Evolutionary conservation across 768 basidiomycete species (phyloP).

Genomic region (Lactarius vividus): DNA sequence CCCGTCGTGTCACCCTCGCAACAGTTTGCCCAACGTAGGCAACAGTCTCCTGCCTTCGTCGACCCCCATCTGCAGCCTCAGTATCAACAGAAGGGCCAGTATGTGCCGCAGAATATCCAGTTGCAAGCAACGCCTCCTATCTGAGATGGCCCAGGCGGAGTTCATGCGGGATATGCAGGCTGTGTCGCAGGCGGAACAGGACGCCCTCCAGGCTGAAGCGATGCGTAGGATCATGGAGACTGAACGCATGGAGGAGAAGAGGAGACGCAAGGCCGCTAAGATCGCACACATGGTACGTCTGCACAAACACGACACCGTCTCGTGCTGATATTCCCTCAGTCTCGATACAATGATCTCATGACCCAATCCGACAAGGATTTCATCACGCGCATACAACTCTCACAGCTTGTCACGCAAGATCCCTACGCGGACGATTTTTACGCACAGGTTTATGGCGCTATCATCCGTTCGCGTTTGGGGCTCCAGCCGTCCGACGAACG

Average conservation of each 20-base stretch:
- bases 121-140: constrained; percentile 75
- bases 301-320: background rate
- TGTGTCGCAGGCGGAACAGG: constrained; percentile 60
- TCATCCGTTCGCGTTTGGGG: constrained; percentile 76
- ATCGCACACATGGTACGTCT: constrained; percentile 79
- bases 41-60: constrained; percentile 35
- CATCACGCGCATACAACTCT: constrained; percentile 98
- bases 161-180: constrained; percentile 63
- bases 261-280: constrained; percentile 77
- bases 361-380: constrained; percentile 99
- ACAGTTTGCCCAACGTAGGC: constrained; percentile 46
- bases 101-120: constrained; percentile 62
- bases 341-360: constrained; percentile 93
- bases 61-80: constrained; percentile 34
- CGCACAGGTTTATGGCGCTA: constrained; percentile 90
- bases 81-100: constrained; percentile 53
- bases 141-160: constrained; percentile 71
- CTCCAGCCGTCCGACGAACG: constrained; percentile 69
- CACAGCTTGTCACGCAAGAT: constrained; percentile 95
- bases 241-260: constrained; percentile 82
- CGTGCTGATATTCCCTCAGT: constrained; percentile 42
- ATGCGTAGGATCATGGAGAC: constrained; percentile 90
- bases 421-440: constrained; percentile 99
- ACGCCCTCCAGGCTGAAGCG: constrained; percentile 70
- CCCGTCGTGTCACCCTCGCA: constrained; percentile 49